phyloP scores from a whole-genome alignment of 2,329 filamentous ascomycete genomes.

The Colletotrichum sidae region DNA sequence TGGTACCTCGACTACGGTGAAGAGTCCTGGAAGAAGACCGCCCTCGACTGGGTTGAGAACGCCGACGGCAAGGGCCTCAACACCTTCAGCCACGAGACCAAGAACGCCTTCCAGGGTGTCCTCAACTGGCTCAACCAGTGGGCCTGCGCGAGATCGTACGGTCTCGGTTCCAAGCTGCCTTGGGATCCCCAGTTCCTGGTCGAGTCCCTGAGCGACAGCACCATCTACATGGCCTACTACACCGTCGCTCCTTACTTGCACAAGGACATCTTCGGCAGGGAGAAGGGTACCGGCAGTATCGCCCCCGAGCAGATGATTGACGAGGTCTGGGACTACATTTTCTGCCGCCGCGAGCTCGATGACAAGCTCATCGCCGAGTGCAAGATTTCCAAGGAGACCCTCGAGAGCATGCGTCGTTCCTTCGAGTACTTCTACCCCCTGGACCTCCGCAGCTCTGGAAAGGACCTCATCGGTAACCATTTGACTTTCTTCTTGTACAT shows the following conservation, averaged over 20 bases:
- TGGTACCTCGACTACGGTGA: constrained; percentile 99
- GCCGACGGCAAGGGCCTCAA: constrained; percentile 77
- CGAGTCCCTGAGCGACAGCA: constrained; percentile 91
- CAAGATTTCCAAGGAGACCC: constrained; percentile 77
- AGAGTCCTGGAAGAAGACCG: constrained; percentile 84
- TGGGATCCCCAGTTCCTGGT: constrained; percentile 94
- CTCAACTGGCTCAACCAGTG: constrained; percentile 95
- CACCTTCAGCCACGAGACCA: constrained; percentile 82
- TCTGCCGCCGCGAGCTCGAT: constrained; percentile 78
- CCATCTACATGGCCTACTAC: constrained; percentile 90
- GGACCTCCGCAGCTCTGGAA: constrained; percentile 88
- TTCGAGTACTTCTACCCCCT: constrained; percentile 98
- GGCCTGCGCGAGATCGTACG: constrained; percentile 93
- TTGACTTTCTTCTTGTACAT: constrained; percentile 91
- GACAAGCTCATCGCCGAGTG: constrained; percentile 73
- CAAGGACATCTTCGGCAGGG: constrained; percentile 85
- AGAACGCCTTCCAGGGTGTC: constrained; percentile 84
- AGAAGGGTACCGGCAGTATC: constrained; percentile 75
- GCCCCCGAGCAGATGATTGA: constrained; percentile 90
- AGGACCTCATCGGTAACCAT: constrained; percentile 94
- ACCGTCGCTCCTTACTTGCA: constrained; percentile 76
- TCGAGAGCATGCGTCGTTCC: constrained; percentile 86
- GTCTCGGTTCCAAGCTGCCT: constrained; percentile 91
- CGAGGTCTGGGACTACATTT: constrained; percentile 96
- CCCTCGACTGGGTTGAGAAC: constrained; percentile 78